Percentiles rank a stretch among this genome's conserved stretches.
Evolutionary conservation across 805 yeast genomes (phyloP).

Genomic region (Hanseniaspora guilliermondii): DNA sequence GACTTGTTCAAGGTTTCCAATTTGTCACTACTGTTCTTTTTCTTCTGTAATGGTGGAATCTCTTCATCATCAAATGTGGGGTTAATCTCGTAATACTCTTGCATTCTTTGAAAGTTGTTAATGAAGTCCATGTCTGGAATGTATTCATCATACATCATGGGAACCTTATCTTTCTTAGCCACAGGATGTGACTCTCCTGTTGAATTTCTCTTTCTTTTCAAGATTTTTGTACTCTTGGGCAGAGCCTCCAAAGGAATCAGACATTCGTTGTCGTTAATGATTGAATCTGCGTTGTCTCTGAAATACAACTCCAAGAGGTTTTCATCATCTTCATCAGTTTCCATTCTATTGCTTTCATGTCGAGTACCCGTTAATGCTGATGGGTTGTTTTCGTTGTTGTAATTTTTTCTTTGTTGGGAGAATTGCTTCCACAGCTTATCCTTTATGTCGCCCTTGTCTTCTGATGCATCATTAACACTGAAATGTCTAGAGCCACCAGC

Average conservation of each 20-base stretch:
- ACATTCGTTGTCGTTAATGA: slow-evolving; percentile 12
- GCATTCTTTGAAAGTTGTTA: slow-evolving; percentile 40
- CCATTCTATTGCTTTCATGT: background rate
- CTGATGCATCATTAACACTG: slow-evolving; percentile 8
- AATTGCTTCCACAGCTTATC: background rate
- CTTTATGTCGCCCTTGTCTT: background rate
- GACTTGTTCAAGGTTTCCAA: background rate
- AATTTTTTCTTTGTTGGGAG: background rate
- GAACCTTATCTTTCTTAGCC: background rate
- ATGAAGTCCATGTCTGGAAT: slow-evolving; percentile 57
- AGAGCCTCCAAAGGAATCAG: slow-evolving; percentile 12
- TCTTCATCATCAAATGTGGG: slow-evolving; percentile 17
- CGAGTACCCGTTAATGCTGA: background rate
- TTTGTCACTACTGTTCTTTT: background rate
- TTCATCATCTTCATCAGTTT: slow-evolving; percentile 2
- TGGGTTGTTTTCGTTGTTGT: background rate
- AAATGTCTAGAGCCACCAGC: background rate
- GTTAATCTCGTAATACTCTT: slow-evolving; percentile 19
- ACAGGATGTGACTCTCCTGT: background rate
- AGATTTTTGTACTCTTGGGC: background rate
- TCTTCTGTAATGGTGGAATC: background rate
- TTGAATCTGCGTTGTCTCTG: slow-evolving; percentile 10
- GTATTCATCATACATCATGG: slow-evolving; percentile 54
- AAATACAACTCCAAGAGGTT: background rate
- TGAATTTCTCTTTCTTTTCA: slow-evolving; percentile 2